phyloP scores from a whole-genome alignment of 805 yeast species.

The Isabelozyma heimii region DNA sequence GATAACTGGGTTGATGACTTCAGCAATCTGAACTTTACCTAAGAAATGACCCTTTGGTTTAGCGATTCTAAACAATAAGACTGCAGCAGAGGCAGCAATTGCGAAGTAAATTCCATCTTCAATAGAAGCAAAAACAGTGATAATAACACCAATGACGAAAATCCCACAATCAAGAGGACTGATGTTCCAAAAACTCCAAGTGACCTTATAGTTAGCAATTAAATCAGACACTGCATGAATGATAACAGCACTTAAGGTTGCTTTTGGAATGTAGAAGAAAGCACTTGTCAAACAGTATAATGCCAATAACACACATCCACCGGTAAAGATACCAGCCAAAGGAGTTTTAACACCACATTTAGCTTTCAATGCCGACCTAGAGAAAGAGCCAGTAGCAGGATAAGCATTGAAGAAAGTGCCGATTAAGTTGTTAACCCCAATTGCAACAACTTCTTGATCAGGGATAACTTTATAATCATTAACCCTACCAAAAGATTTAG shows the following conservation, averaged over 20 bases:
- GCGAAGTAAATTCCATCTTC: slow-evolving; percentile 93
- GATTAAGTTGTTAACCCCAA: slow-evolving; percentile 85
- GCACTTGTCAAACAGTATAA: slow-evolving; percentile 79
- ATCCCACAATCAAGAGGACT: slow-evolving; percentile 73
- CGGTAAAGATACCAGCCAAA: slow-evolving; percentile 86
- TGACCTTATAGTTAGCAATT: slow-evolving; percentile 64
- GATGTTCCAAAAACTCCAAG: slow-evolving; percentile 68
- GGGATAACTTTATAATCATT: slow-evolving; percentile 90
- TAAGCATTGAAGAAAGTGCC: slow-evolving; percentile 93
- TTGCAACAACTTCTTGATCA: slow-evolving; percentile 91
- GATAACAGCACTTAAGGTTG: slow-evolving; percentile 81
- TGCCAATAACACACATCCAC: slow-evolving; percentile 83
- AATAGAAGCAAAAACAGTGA: slow-evolving; percentile 75
- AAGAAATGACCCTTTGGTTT: slow-evolving; percentile 80
- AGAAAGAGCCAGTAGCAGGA: slow-evolving; percentile 95
- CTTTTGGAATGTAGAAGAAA: slow-evolving; percentile 87
- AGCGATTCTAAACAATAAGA: slow-evolving; percentile 69
- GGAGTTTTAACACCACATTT: slow-evolving; percentile 97
- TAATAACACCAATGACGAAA: slow-evolving; percentile 67
- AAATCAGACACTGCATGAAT: slow-evolving; percentile 92
- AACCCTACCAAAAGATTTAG: slow-evolving; percentile 90
- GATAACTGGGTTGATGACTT: slow-evolving; percentile 62
- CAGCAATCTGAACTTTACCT: slow-evolving; percentile 73
- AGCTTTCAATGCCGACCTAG: slow-evolving; percentile 90
- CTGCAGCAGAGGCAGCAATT: slow-evolving; percentile 76